Evolutionary conservation across 495 filamentous ascomycete species (phyloP).

Genomic region (Tricharina praecox): DNA sequence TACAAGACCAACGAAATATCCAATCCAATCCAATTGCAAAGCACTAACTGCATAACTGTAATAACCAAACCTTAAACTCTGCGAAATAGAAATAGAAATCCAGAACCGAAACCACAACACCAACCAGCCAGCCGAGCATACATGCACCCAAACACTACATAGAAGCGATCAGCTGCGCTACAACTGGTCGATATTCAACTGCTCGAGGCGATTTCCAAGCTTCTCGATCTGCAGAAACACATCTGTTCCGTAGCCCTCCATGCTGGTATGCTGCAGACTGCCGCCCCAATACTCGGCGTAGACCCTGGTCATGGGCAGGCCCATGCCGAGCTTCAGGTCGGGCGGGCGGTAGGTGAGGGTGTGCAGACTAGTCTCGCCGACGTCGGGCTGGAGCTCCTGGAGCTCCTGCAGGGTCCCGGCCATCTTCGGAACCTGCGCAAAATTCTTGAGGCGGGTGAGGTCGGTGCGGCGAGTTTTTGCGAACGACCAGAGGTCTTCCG

Average conservation of each 20-base stretch:
- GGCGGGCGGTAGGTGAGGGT: slow-evolving; percentile 66
- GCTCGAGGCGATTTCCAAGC: slow-evolving; percentile 96
- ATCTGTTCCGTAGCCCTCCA: slow-evolving; percentile 96
- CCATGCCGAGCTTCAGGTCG: slow-evolving; percentile 80
- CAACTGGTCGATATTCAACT: slow-evolving; percentile 39
- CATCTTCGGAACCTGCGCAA: slow-evolving; percentile 76
- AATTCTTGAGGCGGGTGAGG: slow-evolving; percentile 56
- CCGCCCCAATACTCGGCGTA: slow-evolving; percentile 99
- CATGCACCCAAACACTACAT: too few species aligned
- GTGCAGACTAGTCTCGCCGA: slow-evolving; percentile 40
- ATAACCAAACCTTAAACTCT: too few species aligned
- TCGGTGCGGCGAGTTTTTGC: slow-evolving; percentile 63
- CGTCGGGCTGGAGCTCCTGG: slow-evolving; percentile 40
- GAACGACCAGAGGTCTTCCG: slow-evolving; percentile 94
- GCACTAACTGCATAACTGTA: too few species aligned
- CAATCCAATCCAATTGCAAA: too few species aligned
- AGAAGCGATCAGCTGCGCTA: too few species aligned
- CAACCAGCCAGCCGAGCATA: too few species aligned
- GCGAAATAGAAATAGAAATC: too few species aligned
- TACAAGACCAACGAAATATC: too few species aligned
- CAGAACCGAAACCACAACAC: too few species aligned
- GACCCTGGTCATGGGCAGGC: slow-evolving; percentile 78
- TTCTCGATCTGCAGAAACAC: slow-evolving; percentile 94
- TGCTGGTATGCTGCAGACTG: slow-evolving; percentile 72
- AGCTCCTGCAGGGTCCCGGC: slow-evolving; percentile 91